Percentiles rank a stretch among this genome's conserved stretches.
phyloP scores from a whole-genome alignment of 2,329 filamentous ascomycete species.

The Hymenoscyphus salicellus region DNA sequence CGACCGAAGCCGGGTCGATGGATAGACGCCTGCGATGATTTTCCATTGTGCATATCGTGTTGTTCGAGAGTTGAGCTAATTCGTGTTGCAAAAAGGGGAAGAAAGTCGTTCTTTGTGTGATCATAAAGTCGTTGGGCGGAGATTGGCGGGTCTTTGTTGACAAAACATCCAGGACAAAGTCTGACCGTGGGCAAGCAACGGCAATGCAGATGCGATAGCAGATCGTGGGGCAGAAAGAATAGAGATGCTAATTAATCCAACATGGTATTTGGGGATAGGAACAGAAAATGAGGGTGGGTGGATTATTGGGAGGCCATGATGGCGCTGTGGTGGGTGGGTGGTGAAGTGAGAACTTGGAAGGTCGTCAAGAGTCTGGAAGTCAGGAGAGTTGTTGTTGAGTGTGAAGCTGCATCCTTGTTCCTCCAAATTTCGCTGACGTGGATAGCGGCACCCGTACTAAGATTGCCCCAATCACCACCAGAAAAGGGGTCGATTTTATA shows the following conservation, averaged over 20 bases:
- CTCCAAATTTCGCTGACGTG: neutral
- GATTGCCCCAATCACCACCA: neutral
- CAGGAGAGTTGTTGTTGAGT: neutral
- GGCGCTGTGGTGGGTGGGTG: neutral
- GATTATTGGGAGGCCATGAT: conserved; percentile 20
- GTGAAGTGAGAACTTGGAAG: neutral
- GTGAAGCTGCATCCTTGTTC: neutral
- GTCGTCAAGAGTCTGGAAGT: neutral
- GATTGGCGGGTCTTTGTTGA: conserved; percentile 20
- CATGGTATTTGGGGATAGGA: conserved; percentile 18
- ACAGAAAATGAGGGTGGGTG: conserved; percentile 10
- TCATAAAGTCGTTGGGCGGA: conserved; percentile 24
- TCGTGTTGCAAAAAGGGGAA: conserved; percentile 26
- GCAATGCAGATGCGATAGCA: conserved; percentile 15
- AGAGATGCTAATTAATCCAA: conserved; percentile 22
- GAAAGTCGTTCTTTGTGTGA: conserved; percentile 24
- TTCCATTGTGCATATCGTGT: conserved; percentile 33
- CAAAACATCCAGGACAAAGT: conserved; percentile 24
- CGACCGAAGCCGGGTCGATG: conserved; percentile 31
- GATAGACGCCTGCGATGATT: conserved; percentile 28
- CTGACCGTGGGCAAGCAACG: conserved; percentile 17
- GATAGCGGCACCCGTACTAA: neutral
- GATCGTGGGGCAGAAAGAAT: conserved; percentile 11
- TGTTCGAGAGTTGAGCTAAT: conserved; percentile 19
- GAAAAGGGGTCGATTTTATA: neutral